Conservation (phyloP, 2,329 filamentous ascomycete species). For the Fusarium clavum region DNA sequence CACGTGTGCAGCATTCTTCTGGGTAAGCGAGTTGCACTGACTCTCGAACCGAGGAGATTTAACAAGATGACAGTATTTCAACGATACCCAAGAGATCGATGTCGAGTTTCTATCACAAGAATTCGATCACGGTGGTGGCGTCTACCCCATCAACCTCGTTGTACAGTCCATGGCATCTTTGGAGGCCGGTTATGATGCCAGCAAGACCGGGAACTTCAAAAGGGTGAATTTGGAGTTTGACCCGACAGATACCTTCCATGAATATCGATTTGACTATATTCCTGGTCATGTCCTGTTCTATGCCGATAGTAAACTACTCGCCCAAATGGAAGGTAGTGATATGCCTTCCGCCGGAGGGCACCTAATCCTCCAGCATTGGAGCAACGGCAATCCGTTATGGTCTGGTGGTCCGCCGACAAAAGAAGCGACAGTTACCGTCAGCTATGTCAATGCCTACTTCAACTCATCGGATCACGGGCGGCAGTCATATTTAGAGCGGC, state of each 20-base stretch:
- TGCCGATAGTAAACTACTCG: slow-evolving; percentile 70
- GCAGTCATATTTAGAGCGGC: slow-evolving; percentile 17
- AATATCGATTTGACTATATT: slow-evolving; percentile 83
- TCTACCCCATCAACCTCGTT: slow-evolving; percentile 77
- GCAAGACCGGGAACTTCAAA: slow-evolving; percentile 67
- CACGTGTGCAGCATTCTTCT: slow-evolving; percentile 85
- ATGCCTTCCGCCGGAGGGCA: slow-evolving; percentile 72
- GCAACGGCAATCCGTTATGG: slow-evolving; percentile 79
- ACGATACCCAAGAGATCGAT: slow-evolving; percentile 84
- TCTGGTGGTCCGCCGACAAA: slow-evolving; percentile 73
- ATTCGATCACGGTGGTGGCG: slow-evolving; percentile 62
- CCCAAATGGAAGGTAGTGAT: slow-evolving; percentile 65
- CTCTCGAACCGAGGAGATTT: not conserved
- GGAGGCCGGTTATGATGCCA: slow-evolving; percentile 70
- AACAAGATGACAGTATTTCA: slow-evolving; percentile 69
- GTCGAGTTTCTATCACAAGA: slow-evolving; percentile 81
- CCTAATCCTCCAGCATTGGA: slow-evolving; percentile 80
- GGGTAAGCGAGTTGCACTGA: slow-evolving; percentile 60
- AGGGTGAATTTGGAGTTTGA: slow-evolving; percentile 72
- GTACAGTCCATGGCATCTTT: slow-evolving; percentile 74
- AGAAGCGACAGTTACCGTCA: slow-evolving; percentile 73
- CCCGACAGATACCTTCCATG: slow-evolving; percentile 74
- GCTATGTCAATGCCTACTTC: slow-evolving; percentile 83
- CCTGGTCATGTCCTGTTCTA: slow-evolving; percentile 74
- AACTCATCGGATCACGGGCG: slow-evolving; percentile 67